These are phyloP conservation scores for Cocos nucifera DNA, from an alignment of 176 grass and related monocot species.

Conservation along the genomic window DNA sequence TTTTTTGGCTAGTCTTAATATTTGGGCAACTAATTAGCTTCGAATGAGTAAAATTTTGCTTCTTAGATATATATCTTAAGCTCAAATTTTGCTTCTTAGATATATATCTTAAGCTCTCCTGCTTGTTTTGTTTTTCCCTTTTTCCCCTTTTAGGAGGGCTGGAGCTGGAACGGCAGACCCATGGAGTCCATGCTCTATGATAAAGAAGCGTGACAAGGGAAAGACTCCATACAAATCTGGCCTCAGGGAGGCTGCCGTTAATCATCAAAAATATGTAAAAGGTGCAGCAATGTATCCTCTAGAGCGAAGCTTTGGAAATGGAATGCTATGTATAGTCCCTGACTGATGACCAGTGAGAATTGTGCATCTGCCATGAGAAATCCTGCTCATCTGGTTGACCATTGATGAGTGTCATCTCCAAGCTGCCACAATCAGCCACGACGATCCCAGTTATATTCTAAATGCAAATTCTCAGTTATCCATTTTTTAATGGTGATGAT, in stretches of 20 bases:
- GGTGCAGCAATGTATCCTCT: slow-evolving; percentile 64
- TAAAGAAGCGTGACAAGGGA: slow-evolving; percentile 51
- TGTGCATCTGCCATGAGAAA: no score
- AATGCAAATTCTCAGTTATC: no score
- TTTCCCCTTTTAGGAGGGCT: slow-evolving; percentile 38
- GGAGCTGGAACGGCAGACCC: slow-evolving; percentile 49
- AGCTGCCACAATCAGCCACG: no score
- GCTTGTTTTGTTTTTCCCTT: slow-evolving; percentile 1
- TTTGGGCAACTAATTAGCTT: no score
- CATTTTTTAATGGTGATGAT: no score
- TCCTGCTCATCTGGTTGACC: no score
- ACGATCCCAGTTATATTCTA: no score
- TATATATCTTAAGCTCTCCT: background rate
- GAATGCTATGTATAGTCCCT: slow-evolving; percentile 61
- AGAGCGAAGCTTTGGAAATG: slow-evolving; percentile 39
- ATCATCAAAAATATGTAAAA: slow-evolving; percentile 49
- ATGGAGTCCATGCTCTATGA: slow-evolving; percentile 46
- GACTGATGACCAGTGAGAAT: background rate
- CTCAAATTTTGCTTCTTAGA: background rate
- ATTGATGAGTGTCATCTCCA: no score
- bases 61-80: background rate
- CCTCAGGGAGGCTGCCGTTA: slow-evolving; percentile 44
- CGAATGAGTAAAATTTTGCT: no score
- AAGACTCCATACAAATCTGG: slow-evolving; percentile 20
- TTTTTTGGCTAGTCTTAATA: no score